Conservation (phyloP, 768 basidiomycete genomes). For the Coprinellus micaceus region DNA sequence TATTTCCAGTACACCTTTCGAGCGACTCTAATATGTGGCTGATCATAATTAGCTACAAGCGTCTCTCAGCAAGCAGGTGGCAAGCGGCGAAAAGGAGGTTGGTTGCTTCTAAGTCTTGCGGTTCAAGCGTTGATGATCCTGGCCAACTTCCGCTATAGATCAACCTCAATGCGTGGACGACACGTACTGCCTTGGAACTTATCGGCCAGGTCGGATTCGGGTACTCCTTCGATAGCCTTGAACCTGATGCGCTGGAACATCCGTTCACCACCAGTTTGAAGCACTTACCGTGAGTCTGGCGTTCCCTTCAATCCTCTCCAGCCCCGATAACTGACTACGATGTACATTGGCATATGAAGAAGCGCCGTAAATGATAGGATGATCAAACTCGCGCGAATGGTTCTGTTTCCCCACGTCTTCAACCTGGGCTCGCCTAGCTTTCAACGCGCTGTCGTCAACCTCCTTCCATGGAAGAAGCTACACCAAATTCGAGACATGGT, state of each 20-base stretch:
- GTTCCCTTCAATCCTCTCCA: neutral
- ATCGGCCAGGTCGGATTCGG: slow-evolving; percentile 49
- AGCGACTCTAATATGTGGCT: slow-evolving; percentile 11
- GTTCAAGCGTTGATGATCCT: neutral
- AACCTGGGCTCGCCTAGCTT: slow-evolving; percentile 26
- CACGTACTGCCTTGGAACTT: slow-evolving; percentile 45
- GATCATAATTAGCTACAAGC: slow-evolving; percentile 2
- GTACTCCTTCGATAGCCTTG: slow-evolving; percentile 37
- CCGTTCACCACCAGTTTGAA: slow-evolving; percentile 31
- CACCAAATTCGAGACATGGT: slow-evolving; percentile 28
- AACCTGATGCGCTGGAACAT: slow-evolving; percentile 25
- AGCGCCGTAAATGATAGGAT: neutral
- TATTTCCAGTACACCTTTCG: slow-evolving; percentile 6
- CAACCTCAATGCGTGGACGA: slow-evolving; percentile 32
- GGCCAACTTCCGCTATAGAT: slow-evolving; percentile 19
- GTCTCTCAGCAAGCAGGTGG: neutral
- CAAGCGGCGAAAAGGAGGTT: slow-evolving; percentile 13
- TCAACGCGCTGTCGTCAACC: slow-evolving; percentile 30
- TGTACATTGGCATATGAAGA: slow-evolving; percentile 8
- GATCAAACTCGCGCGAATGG: slow-evolving; percentile 13
- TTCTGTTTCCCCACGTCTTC: slow-evolving; percentile 14
- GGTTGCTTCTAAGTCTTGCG: neutral
- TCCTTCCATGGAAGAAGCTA: slow-evolving; percentile 29
- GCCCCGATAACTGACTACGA: neutral
- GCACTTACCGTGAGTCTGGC: slow-evolving; percentile 27